Evolutionary conservation across 805 yeast genomes (phyloP).

Genomic region (Kluyveromyces aestuarii): DNA sequence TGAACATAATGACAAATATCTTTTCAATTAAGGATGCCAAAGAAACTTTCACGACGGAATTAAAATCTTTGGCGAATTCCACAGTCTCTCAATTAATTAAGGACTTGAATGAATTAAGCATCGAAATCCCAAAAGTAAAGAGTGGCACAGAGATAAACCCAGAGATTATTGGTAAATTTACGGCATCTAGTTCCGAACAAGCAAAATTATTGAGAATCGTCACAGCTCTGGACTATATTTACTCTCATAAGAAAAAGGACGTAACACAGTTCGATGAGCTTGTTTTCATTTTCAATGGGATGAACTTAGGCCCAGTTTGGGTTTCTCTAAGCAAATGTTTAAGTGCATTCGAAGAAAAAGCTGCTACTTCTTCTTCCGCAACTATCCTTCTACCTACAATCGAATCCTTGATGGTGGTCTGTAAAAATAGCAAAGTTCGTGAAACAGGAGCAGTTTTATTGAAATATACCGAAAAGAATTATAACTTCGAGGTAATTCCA

Average conservation of each 20-base stretch:
- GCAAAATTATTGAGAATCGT: slow-evolving; percentile 77
- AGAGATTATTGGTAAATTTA: slow-evolving; percentile 54
- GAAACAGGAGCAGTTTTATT: slow-evolving; percentile 36
- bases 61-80: slow-evolving; percentile 53
- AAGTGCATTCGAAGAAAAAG: slow-evolving; percentile 49
- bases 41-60: slow-evolving; percentile 54
- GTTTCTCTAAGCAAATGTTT: slow-evolving; percentile 70
- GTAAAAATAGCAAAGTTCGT: slow-evolving; percentile 67
- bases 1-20: slow-evolving; percentile 72
- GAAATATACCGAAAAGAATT: slow-evolving; percentile 52
- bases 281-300: slow-evolving; percentile 51
- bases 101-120: slow-evolving; percentile 45
- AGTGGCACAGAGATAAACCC: slow-evolving; percentile 41
- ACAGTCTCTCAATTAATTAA: slow-evolving; percentile 46
- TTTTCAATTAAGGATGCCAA: slow-evolving; percentile 53
- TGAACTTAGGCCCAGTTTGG: slow-evolving; percentile 78
- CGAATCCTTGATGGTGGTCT: slow-evolving; percentile 93
- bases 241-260: slow-evolving; percentile 33
- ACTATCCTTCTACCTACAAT: slow-evolving; percentile 77
- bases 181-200: slow-evolving; percentile 76
- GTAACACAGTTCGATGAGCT: slow-evolving; percentile 35
- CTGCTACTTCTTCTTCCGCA: slow-evolving; percentile 53
- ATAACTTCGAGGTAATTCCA: slow-evolving; percentile 66
- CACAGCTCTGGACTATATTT: slow-evolving; percentile 81
- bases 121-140: slow-evolving; percentile 32